Evolutionary conservation across 805 yeast species (phyloP).

Genomic region (Candida alai): DNA sequence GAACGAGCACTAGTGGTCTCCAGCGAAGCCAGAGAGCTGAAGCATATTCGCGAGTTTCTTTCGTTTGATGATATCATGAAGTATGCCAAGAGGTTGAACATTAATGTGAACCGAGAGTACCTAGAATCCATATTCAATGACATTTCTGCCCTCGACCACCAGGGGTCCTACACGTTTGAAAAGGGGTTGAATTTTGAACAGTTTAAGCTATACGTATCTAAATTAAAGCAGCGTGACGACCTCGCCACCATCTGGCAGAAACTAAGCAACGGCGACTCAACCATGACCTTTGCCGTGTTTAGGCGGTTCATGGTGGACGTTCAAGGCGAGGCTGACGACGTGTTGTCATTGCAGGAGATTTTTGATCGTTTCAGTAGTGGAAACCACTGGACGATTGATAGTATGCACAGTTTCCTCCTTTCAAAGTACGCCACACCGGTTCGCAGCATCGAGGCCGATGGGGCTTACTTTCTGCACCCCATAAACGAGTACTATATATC

Average conservation of each 20-base stretch:
- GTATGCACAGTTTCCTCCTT: conserved; percentile 34
- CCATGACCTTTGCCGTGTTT: conserved; percentile 22
- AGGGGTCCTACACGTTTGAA: conserved; percentile 34
- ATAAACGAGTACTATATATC: conserved; percentile 84
- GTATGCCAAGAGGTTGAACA: conserved; percentile 64
- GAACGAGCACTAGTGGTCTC: conserved; percentile 11
- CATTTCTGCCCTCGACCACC: conserved; percentile 18
- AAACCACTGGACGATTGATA: conserved; percentile 21
- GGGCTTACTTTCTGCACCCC: conserved; percentile 44
- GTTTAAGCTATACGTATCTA: conserved; percentile 70
- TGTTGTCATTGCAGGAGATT: conserved; percentile 22
- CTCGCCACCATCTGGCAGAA: conserved; percentile 47
- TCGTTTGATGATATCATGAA: conserved; percentile 65
- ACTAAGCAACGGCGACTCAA: conserved; percentile 15
- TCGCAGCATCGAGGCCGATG: conserved; percentile 8
- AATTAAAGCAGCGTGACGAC: conserved; percentile 65
- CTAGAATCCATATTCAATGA: conserved; percentile 46
- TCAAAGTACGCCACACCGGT: conserved; percentile 24
- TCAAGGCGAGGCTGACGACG: conserved; percentile 45
- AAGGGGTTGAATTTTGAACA: conserved; percentile 59
- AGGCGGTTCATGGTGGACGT: conserved; percentile 37
- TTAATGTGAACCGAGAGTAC: conserved; percentile 58
- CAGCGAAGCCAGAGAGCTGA: conserved; percentile 11
- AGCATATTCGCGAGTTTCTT: conserved; percentile 29
- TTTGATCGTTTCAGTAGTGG: conserved; percentile 24